Evolutionary conservation across 345 rosid species (phyloP).

Genomic region (Syzygium oleosum): DNA sequence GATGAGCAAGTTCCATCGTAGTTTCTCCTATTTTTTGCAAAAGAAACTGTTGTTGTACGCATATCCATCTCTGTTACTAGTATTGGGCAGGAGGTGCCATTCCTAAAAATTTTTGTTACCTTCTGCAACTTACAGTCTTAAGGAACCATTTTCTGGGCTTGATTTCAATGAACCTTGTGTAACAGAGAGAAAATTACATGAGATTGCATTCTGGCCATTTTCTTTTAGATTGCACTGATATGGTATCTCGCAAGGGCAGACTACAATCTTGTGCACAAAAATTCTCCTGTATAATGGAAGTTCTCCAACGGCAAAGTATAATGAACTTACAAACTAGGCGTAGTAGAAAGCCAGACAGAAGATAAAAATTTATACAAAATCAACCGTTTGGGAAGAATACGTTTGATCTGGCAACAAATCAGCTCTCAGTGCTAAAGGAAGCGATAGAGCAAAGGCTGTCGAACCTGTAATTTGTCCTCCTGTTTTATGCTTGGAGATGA

Average conservation of each 20-base stretch:
- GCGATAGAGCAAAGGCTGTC: not conserved
- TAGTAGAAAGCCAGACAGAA: not conserved
- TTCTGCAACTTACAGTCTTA: not conserved
- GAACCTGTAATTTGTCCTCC: not conserved
- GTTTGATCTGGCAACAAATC: not conserved
- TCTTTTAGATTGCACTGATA: not conserved
- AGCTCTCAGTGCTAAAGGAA: not conserved
- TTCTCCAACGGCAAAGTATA: not conserved
- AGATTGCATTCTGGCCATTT: not conserved
- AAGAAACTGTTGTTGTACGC: not conserved
- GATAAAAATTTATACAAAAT: not conserved
- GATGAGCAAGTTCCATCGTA: constrained; percentile 17
- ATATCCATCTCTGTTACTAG: not conserved
- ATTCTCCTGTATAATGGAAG: not conserved
- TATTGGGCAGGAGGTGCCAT: not conserved
- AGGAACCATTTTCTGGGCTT: not conserved
- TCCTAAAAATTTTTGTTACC: not conserved
- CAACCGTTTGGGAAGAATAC: not conserved
- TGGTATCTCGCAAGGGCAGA: not conserved
- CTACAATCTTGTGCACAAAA: not conserved
- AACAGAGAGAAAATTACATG: not conserved
- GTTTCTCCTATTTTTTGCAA: not conserved
- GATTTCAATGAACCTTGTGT: not conserved
- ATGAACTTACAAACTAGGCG: not conserved
- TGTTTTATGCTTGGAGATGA: not conserved